Evolutionary conservation across 2,329 filamentous ascomycete genomes (phyloP).

Genomic region (Periglandula ipomoeae): DNA sequence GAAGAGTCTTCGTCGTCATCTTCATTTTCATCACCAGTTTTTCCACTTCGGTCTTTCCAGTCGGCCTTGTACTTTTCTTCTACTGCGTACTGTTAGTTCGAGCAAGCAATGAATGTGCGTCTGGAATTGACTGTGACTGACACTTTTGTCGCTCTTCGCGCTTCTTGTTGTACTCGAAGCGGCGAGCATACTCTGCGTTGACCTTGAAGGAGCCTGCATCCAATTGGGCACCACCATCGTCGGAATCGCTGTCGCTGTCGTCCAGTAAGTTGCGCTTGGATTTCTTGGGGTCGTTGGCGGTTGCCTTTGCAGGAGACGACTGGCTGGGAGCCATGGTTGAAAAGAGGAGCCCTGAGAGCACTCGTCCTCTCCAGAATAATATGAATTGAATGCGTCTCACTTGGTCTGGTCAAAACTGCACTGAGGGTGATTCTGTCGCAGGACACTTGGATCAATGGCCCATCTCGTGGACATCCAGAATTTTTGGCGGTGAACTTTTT

Average conservation of each 20-base stretch:
- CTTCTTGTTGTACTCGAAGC: slow-evolving; percentile 97
- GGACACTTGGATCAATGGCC: not conserved
- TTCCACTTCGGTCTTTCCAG: slow-evolving; percentile 23
- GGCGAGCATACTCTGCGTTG: slow-evolving; percentile 79
- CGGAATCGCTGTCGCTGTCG: slow-evolving; percentile 44
- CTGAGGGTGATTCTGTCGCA: not conserved
- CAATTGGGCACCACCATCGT: slow-evolving; percentile 32
- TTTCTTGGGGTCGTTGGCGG: slow-evolving; percentile 20
- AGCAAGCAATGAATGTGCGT: not conserved
- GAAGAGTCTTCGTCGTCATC: slow-evolving; percentile 49
- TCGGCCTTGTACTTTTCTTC: slow-evolving; percentile 70
- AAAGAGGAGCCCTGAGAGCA: no score
- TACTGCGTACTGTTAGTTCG: slow-evolving; percentile 40
- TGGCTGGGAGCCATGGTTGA: slow-evolving; percentile 11
- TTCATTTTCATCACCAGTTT: slow-evolving; percentile 29
- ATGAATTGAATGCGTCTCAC: no score
- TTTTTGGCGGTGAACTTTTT: slow-evolving; percentile 25
- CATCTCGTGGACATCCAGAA: slow-evolving; percentile 10
- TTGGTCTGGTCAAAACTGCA: not conserved
- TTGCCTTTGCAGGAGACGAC: not conserved
- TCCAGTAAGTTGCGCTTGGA: slow-evolving; percentile 44
- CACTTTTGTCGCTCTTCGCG: slow-evolving; percentile 71
- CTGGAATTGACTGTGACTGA: slow-evolving; percentile 27
- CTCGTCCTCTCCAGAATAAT: no score
- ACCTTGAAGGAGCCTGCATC: slow-evolving; percentile 57